Evolutionary conservation across 371 early-diverging fungal species (phyloP), one percentile per base, ranked within the genome.

Genomic region (Haplosporangium sp.): DNA sequence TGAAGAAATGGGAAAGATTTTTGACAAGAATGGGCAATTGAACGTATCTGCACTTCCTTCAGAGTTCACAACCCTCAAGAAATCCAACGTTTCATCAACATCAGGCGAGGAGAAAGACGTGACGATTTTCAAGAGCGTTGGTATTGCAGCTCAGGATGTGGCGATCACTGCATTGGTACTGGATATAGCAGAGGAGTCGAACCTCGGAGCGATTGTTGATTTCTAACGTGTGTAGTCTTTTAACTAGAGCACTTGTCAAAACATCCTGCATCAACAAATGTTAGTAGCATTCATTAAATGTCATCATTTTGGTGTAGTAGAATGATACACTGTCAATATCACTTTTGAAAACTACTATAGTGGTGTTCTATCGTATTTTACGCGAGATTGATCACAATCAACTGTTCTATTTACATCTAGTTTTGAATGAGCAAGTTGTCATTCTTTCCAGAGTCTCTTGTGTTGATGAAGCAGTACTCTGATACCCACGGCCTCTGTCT

Each of bases 101-200:
- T 17, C 4, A 35, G 47, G 0, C 9, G 13, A 9, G 10, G 19
- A 44, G n/a, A 69, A 67, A n/a, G 84, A 86, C 55, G 82, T 88
- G 38, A 83, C 91, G 0, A 84, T 91, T 4, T 91, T 90, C 64
- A 91, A 91, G 72, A 89, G 90, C 48, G 91, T 91, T 0, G 91
- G 91, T 3, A 86, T 90, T 65, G 88, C 89, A 39, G 86, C 88
- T 3, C 90, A 90, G 77, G 91, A 91, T 70, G 88, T 88, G 44
- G 89, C 91, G 19, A 86, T 91, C 34, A 81, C 91, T 19, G 84
- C 85, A 0, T 57, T 86, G 52, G 87, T 91, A 44, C 74, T 86
- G 11, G 83, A 84, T 19, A 65, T 61, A 38, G 91, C 89, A 11
- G 85, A 88, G 58, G 66, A 79, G 37, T 65, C 61, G 62, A 70